Base-by-base conservation (phyloP, 352 stramenopile genomes). In the Phytophthora lateralis region DNA sequence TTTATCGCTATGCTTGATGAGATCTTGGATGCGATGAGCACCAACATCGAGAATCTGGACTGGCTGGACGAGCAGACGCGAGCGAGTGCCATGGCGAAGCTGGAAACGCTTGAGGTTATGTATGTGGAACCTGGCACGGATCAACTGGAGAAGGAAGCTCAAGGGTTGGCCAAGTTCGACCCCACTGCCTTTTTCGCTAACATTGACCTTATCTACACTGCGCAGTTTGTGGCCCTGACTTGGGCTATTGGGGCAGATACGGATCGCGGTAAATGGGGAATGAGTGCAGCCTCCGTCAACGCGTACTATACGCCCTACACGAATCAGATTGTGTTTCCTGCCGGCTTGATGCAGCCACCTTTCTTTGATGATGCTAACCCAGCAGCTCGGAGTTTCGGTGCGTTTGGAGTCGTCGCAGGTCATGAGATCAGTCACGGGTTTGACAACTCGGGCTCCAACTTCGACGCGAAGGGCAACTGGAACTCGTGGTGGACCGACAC, bases 371-470 rank as follows among this genome's bases (percentile, higher is more conserved):
- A 66, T 30, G 67, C 80, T n/a, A 76, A 66, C 5, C 72, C 93
- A 59, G 73, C 88, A 46, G 88, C 89, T n/a, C 84, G 93, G 20
- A 97, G 97, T 55, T 98, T 95, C 65, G 93, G 93, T 7, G 77
- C 84, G 0, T 94, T 98, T 60, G 91, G 91, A 18, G 82, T 90
- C 14, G 82, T 98, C 15, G 90, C 97, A 6, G 95, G 91, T 0
- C 95, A 98, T 64, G 95, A 98, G 71, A 95, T 98, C 65, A 97
- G 89, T 6, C 95, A 98, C 55, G 95, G 91, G 1, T 98, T 98
- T 57, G 95, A 98, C 65, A 89, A 93, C 54, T 86, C 92, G 58
- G 95, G 93, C 37, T 75, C 82, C 6, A 88, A 97, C 41, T 97
- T 85, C 46, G 79, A 93, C 45, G 88, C 65, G 21, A 60, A 86